Evolutionary conservation across 192 early-diverging fungal species (phyloP).

Genomic region (Glomus cerebriforme): DNA sequence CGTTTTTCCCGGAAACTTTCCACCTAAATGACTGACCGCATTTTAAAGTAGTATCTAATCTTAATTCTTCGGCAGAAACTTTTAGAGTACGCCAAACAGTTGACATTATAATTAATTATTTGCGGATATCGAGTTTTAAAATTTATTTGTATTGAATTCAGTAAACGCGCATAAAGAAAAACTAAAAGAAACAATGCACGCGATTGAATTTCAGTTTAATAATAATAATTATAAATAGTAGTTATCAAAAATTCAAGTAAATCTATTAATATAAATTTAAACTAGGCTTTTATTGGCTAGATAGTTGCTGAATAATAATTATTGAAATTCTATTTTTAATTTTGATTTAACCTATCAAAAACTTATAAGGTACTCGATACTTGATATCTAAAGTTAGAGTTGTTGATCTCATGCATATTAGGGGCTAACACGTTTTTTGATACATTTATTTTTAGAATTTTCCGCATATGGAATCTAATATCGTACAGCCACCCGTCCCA

Average conservation of each 20-base stretch:
- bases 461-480: neutral
- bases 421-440: neutral
- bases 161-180: neutral
- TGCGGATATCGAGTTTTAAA: neutral
- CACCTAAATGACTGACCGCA: conserved; percentile 94
- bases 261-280: neutral
- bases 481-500: conserved; percentile 6
- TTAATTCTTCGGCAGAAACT: conserved; percentile 55
- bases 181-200: neutral
- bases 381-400: neutral
- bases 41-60: conserved; percentile 76
- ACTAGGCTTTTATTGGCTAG: neutral
- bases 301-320: neutral
- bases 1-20: conserved; percentile 59
- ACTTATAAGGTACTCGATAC: neutral
- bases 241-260: neutral
- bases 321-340: neutral
- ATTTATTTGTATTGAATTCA: neutral
- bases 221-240: neutral
- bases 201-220: neutral
- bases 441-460: conserved; percentile 3
- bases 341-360: too few species aligned
- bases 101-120: neutral
- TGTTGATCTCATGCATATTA: neutral
- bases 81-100: conserved; percentile 22